Base-by-base conservation (phyloP, 441 rosid species). In the Erysimum cheiri region DNA sequence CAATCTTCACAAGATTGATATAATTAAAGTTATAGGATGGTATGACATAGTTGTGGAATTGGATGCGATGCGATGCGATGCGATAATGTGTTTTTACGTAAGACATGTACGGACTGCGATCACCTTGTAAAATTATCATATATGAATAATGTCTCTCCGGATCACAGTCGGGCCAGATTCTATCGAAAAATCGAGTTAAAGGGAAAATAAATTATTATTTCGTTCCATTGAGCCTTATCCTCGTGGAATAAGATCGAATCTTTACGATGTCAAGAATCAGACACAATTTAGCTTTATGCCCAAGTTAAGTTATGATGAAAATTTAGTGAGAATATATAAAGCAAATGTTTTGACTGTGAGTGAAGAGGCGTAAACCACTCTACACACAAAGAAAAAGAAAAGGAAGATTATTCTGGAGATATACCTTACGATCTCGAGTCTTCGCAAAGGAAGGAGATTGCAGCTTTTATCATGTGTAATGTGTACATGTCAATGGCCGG, bases 401-500 rank as follows among this genome's bases (percentile, higher is more conserved):
- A 43, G n/a, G n/a, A 28, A 15, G 3, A 52, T 26, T 65, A 37
- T 65, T 52, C 49, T 26, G 3, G 59, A 64, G 44, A 57, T 57
- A 62, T 71, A 58, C 24, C 29, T 19, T 48, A 49, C 67, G 47
- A 67, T 73, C 62, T 59, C 72, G 72, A 73, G 77, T 50, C 72
- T 67, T 73, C 63, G 22, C 62, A 24, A 73, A 49, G 3, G 28
- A 48, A 57, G 36, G 14, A 31, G 46, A 49, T 57, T 57, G 59
- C 53, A 72, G n/a, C 50, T 57, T 55, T 72, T 64, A 5, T 55
- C 70, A 10, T 19, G 46, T 19, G 15, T 22, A 57, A 40, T 40
- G 6, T 54, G n/a, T 36, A 19, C 41, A 46, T 63, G 8, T 35
- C 19, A n/a, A 15, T 36, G 26, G 46, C 58, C 41, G 4, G 35